Evolutionary conservation across 352 stramenopile species (phyloP), one percentile per base, ranked within the genome.

Genomic region (Phytophthora boehmeriae): DNA sequence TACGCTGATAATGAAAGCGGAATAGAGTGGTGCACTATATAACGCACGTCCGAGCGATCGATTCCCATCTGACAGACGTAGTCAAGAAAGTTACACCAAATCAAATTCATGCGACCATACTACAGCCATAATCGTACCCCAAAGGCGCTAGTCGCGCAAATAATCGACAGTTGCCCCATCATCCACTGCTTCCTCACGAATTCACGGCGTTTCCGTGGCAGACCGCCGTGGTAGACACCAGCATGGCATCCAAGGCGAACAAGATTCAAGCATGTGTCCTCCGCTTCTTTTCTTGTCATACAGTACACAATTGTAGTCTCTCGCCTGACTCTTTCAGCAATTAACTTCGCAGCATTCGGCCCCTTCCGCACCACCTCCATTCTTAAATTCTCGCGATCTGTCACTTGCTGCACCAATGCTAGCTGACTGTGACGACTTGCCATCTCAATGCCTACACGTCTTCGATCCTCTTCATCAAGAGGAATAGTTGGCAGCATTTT

Each of bases 111-210:
- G 34, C 34, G 10, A 13, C 14, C 34, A 39, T 17, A 4, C 9
- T 4, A 39, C n/a, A 49, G 11, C 10, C 4, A 34, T 0, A 1
- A 2, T 68, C 70, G 43, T 52, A 94, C 86, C 10, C 86, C 86
- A 53, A 93, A 93, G 1, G 86, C 83, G 54, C 78, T 91, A 0
- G 86, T 95, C 0, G 86, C 83, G 54, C 83, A 93, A 30, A 95
- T 89, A 30, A 90, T 60, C 2, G 82, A 88, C 39, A 92, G 58
- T 34, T 88, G 75, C 0, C 79, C 78, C 58, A 75, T 68, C 82
- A 90, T 93, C 86, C 86, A 95, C 56, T 92, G 83, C 43, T 89
- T 89, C 4, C 69, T 77, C 34, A 92, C 81, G 56, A 88, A 91
- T 38, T 92, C 80, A 8, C 86, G 72, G 8, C 81, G 76, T 20